phyloP scores from a whole-genome alignment of 2,329 filamentous ascomycete genomes.

The Zymoseptoria pseudotritici region DNA sequence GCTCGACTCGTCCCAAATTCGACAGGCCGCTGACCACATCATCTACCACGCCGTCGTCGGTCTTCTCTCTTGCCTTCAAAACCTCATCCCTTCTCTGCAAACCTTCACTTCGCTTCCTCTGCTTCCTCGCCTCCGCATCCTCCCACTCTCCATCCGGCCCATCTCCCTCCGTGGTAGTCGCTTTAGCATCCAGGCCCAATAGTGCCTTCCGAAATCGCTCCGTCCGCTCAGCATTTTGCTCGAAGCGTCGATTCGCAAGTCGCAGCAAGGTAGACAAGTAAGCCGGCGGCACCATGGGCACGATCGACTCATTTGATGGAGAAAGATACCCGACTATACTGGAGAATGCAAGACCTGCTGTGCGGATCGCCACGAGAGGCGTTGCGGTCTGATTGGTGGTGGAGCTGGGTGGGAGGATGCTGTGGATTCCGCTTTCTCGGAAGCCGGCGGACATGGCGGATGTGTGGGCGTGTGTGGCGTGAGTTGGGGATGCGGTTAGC shows the following conservation, averaged over 20 bases:
- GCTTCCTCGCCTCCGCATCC: conserved; percentile 31
- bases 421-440: conserved; percentile 71
- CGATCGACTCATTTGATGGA: conserved; percentile 34
- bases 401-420: conserved; percentile 4
- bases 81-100: conserved; percentile 36
- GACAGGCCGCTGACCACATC: background rate
- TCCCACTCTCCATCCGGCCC: conserved; percentile 28
- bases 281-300: conserved; percentile 53
- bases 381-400: conserved; percentile 27
- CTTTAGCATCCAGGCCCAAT: conserved; percentile 26
- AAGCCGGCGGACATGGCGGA: conserved; percentile 78
- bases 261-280: conserved; percentile 62
- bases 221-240: conserved; percentile 61
- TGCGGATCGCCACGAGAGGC: conserved; percentile 79
- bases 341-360: conserved; percentile 74
- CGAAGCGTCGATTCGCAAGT: conserved; percentile 69
- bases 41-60: background rate
- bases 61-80: background rate
- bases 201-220: conserved; percentile 54
- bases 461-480: conserved; percentile 68
- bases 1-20: no score
- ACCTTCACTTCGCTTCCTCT: conserved; percentile 37
- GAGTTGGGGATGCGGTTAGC: conserved; percentile 63
- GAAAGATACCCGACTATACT: conserved; percentile 61
- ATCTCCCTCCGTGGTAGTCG: conserved; percentile 29